Evolutionary conservation across 192 early-diverging fungal genomes (phyloP), one percentile per base, ranked within the genome.

Genomic region (Coemansia sp.): DNA sequence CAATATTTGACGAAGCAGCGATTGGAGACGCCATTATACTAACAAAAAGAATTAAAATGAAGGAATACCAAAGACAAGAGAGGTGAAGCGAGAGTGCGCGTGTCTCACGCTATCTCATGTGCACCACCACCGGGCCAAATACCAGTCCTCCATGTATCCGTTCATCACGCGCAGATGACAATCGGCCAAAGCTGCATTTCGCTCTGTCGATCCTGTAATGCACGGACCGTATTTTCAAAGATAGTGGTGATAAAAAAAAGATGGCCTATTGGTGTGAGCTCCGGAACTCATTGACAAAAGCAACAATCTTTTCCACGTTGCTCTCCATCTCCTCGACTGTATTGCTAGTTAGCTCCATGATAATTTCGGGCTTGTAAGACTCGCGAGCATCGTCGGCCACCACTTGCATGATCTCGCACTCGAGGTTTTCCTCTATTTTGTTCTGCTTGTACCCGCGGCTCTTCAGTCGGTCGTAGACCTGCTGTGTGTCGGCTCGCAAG

Each of bases 371-470:
- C 52, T 86, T 84, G 73, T 97, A 99, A 24, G 92, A 93, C 67
- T 93, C 95, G 13, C 75, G 79, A 6, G 97, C 95, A 55, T 95
- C 96, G 51, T 95, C 94, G 61, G 95, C 81, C 18, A 96, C 92
- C 6, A 98, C 91, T 85, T 96, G 94, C 94, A 97, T 96, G 78
- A 99, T 99, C 83, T 99, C 97, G 85, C 94, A 94, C 72, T 95
- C 93, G 70, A 97, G 88, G 67, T 99, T 99, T 78, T 99, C 95
- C 18, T 88, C 78, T 59, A 98, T 89, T 82, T 99, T 99, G 68
- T 90, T 90, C 34, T 79, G 71, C 67, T 87, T 85, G 77, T 99
- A 96, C 43, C 89, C 90, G 72, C 95, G 88, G 34, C 85, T 84
- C 63, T 90, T 87, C 71, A 99, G 86, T 31, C 97, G 89, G 62